Evolutionary conservation across 805 yeast species (phyloP).

Genomic region (Yamadazyma laniorum): DNA sequence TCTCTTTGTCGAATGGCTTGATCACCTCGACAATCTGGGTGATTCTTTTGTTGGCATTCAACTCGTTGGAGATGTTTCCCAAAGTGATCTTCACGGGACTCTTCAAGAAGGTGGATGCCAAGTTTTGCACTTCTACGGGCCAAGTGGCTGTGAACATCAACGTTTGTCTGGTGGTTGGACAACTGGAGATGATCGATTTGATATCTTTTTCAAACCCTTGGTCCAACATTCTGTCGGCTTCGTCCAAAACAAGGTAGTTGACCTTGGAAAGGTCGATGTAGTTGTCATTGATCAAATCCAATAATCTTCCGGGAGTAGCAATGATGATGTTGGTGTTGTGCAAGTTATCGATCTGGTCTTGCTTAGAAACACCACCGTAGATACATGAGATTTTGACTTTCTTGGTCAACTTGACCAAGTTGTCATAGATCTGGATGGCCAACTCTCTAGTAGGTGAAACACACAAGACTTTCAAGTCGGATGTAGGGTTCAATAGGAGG

Average conservation of each 20-base stretch:
- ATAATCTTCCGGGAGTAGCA: constrained; percentile 97
- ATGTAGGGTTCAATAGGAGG: constrained; percentile 41
- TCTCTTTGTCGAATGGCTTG: constrained; percentile 73
- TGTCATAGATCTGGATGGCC: constrained; percentile 91
- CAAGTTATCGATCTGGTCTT: constrained; percentile 76
- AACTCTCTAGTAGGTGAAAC: constrained; percentile 97
- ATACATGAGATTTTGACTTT: constrained; percentile 75
- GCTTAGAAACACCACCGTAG: constrained; percentile 97
- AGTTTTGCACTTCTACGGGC: constrained; percentile 97
- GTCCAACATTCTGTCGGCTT: constrained; percentile 98
- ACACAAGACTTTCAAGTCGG: constrained; percentile 71
- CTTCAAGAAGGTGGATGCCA: constrained; percentile 83
- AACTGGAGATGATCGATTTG: constrained; percentile 68
- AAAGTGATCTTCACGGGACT: constrained; percentile 85
- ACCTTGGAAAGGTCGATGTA: constrained; percentile 66
- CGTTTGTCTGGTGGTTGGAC: constrained; percentile 68
- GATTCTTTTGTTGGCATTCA: constrained; percentile 91
- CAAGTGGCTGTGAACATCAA: constrained; percentile 99
- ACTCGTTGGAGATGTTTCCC: constrained; percentile 85
- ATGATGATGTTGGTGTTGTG: constrained; percentile 74
- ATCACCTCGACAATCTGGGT: constrained; percentile 92
- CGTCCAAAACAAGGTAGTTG: constrained; percentile 85
- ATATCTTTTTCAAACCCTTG: constrained; percentile 98
- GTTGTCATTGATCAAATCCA: constrained; percentile 89
- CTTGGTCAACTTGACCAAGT: constrained; percentile 64